Percentiles rank a stretch among this genome's conserved stretches.
phyloP scores from a whole-genome alignment of 192 early-diverging fungal species.

The Coemansia sp. region DNA sequence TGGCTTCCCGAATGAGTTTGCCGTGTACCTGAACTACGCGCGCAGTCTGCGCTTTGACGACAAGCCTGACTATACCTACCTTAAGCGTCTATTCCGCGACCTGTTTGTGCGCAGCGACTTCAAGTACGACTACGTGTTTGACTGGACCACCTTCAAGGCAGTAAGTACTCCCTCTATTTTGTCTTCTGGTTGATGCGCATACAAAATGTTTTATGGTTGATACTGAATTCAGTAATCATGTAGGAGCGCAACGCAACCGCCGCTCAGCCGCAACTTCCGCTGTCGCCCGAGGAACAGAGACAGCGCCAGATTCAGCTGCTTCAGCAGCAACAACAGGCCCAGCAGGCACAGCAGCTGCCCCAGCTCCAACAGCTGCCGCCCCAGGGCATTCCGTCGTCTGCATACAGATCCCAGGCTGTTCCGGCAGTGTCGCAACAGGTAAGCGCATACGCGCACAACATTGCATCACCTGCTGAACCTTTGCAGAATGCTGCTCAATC shows the following conservation, averaged over 20 bases:
- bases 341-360: slow-evolving; percentile 23
- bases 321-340: slow-evolving; percentile 26
- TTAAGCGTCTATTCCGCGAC: slow-evolving; percentile 84
- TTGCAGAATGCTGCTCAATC: slow-evolving; percentile 29
- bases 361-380: slow-evolving; percentile 22
- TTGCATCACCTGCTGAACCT: slow-evolving; percentile 20
- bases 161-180: slow-evolving; percentile 23
- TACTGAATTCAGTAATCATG: not conserved
- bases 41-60: slow-evolving; percentile 85
- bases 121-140: slow-evolving; percentile 87
- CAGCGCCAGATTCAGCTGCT: slow-evolving; percentile 31
- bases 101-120: slow-evolving; percentile 79
- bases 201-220: not conserved
- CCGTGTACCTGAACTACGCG: slow-evolving; percentile 84
- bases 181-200: not conserved
- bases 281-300: slow-evolving; percentile 39
- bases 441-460: slow-evolving; percentile 44
- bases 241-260: slow-evolving; percentile 39
- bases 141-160: slow-evolving; percentile 71
- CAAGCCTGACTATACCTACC: slow-evolving; percentile 86
- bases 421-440: slow-evolving; percentile 49
- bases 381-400: slow-evolving; percentile 35
- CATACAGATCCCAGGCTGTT: slow-evolving; percentile 47
- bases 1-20: slow-evolving; percentile 82
- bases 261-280: slow-evolving; percentile 31